Evolutionary conservation across 345 rosid species (phyloP).

Genomic region (Camelina laxa): DNA sequence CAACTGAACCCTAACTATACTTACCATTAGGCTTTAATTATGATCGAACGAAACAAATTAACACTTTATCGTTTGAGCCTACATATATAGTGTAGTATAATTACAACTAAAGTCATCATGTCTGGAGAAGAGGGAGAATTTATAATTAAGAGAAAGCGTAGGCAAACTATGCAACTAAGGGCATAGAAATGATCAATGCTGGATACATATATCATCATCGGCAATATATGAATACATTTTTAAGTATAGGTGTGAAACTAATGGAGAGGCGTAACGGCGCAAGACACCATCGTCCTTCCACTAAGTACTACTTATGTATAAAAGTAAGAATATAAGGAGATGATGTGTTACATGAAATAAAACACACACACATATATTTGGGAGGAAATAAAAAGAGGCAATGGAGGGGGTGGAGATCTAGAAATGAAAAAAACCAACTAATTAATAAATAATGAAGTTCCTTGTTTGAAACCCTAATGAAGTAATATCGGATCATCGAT

Average conservation of each 20-base stretch:
- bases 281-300: background rate
- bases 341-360: slow-evolving; percentile 9
- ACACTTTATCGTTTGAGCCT: background rate
- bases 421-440: slow-evolving; percentile 8
- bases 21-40: background rate
- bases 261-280: background rate
- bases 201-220: slow-evolving; percentile 8
- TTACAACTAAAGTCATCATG: slow-evolving; percentile 16
- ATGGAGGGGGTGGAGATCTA: background rate
- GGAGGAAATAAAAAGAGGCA: no score
- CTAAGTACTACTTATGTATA: background rate
- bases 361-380: background rate
- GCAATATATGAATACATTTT: background rate
- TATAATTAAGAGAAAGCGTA: background rate
- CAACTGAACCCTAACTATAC: slow-evolving; percentile 21
- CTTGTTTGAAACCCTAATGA: slow-evolving; percentile 24
- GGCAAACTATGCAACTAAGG: slow-evolving; percentile 3
- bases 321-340: background rate
- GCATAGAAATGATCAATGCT: background rate
- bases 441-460: slow-evolving; percentile 7
- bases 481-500: background rate
- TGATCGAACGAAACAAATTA: background rate
- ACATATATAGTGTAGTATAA: background rate
- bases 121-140: background rate
- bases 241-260: background rate